Percentiles rank a stretch among this genome's conserved stretches.
phyloP scores from a whole-genome alignment of 345 rosid species.

The Aurinia saxatilis region DNA sequence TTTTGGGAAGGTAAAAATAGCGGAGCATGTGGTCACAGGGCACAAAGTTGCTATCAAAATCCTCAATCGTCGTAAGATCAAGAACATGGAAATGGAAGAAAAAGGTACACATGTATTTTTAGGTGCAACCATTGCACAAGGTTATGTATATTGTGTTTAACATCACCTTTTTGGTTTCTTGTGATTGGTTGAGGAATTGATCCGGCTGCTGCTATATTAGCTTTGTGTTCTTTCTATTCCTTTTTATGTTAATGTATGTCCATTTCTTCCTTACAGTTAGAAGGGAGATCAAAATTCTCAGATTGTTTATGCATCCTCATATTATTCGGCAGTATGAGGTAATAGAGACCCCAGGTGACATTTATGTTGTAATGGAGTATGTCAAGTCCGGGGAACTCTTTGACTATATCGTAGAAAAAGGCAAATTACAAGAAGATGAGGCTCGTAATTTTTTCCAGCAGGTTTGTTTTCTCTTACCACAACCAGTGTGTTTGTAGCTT shows the following conservation, averaged over 20 bases:
- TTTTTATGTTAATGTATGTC: background rate
- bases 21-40: slow-evolving; percentile 76
- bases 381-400: slow-evolving; percentile 93
- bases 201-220: background rate
- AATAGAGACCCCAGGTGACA: slow-evolving; percentile 73
- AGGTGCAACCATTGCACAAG: background rate
- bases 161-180: background rate
- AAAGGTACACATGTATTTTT: slow-evolving; percentile 45
- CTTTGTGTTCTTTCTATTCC: background rate
- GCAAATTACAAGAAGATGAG: slow-evolving; percentile 82
- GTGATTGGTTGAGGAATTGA: background rate
- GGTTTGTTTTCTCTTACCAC: slow-evolving; percentile 59
- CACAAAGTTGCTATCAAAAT: slow-evolving; percentile 95
- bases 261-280: slow-evolving; percentile 48
- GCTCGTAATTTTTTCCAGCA: slow-evolving; percentile 94
- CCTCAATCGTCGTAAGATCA: slow-evolving; percentile 79
- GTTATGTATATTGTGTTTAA: background rate
- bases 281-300: slow-evolving; percentile 80
- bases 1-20: slow-evolving; percentile 90
- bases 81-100: slow-evolving; percentile 79
- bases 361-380: slow-evolving; percentile 86
- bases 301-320: slow-evolving; percentile 94
- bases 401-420: slow-evolving; percentile 91
- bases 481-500: slow-evolving; percentile 29
- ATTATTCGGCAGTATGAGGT: slow-evolving; percentile 88